Evolutionary conservation across 768 basidiomycete genomes (phyloP).

Genomic region (Auriscalpium orientale): DNA sequence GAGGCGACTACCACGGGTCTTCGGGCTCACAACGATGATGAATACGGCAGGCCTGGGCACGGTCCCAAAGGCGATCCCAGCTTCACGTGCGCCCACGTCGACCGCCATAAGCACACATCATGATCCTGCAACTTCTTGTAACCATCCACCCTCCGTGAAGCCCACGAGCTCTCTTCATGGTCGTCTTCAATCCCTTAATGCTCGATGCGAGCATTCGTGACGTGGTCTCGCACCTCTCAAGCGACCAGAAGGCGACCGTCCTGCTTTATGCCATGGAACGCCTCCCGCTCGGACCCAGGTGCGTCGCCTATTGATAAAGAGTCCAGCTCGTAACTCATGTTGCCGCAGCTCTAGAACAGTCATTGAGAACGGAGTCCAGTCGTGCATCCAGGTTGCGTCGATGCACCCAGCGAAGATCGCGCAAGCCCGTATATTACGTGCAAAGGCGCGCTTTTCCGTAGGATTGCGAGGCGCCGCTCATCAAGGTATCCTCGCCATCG

Average conservation of each 20-base stretch:
- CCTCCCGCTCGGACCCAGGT: slow-evolving; percentile 62
- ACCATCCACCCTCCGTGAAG: too few relatives aligned
- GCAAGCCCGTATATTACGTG: slow-evolving; percentile 57
- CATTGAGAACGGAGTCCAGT: slow-evolving; percentile 67
- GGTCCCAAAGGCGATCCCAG: too few relatives aligned
- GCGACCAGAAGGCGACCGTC: slow-evolving; percentile 63
- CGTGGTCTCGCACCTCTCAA: slow-evolving; percentile 46
- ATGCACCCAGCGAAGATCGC: slow-evolving; percentile 44
- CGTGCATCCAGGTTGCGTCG: slow-evolving; percentile 24
- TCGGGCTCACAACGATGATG: too few relatives aligned
- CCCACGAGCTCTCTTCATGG: not conserved
- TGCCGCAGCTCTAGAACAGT: slow-evolving; percentile 42
- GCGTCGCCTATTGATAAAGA: not conserved
- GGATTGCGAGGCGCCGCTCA: slow-evolving; percentile 56
- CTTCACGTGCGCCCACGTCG: too few relatives aligned
- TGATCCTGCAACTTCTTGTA: too few relatives aligned
- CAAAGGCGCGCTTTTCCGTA: slow-evolving; percentile 54
- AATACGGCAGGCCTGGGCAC: too few relatives aligned
- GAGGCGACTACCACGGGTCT: too few relatives aligned
- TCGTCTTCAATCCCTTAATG: slow-evolving; percentile 66
- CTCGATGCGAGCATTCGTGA: slow-evolving; percentile 72
- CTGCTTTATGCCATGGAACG: slow-evolving; percentile 75
- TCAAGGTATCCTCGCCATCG: slow-evolving; percentile 39
- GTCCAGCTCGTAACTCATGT: not conserved
- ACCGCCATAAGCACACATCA: too few relatives aligned